Percentiles rank a stretch among this genome's conserved stretches.
Evolutionary conservation across 306 rosid species (phyloP).

Genomic region (Trifolium dubium): DNA sequence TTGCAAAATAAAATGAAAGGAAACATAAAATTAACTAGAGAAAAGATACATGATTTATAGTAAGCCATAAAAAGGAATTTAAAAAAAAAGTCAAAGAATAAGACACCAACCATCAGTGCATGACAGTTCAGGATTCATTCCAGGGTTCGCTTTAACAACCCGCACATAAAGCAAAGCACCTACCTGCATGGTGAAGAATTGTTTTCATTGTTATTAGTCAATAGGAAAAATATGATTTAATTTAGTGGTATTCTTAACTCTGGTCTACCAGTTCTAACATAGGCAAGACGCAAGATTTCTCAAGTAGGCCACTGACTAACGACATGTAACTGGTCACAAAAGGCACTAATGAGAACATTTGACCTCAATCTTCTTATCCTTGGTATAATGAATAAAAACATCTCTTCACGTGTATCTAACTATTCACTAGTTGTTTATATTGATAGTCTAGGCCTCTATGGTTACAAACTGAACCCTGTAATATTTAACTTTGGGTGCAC

Average conservation of each 20-base stretch:
- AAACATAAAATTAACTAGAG: not conserved
- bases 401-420: conserved; percentile 13
- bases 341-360: not conserved
- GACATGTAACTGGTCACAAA: not conserved
- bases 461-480: not conserved
- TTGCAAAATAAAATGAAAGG: not conserved
- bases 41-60: conserved; percentile 4
- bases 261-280: not conserved
- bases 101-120: conserved; percentile 81
- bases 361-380: not conserved
- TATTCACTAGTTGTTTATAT: conserved; percentile 16
- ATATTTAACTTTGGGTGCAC: not conserved
- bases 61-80: not conserved
- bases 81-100: not conserved
- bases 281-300: not conserved
- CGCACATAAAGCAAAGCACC: conserved; percentile 80
- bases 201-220: not conserved
- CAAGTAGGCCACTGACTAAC: not conserved
- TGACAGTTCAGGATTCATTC: conserved; percentile 90
- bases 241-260: not conserved
- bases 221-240: too few species aligned
- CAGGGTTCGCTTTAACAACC: conserved; percentile 81
- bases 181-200: conserved; percentile 53
- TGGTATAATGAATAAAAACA: conserved; percentile 1
- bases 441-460: not conserved